Evolutionary conservation across 768 basidiomycete species (phyloP), one percentile per base, ranked within the genome.

Genomic region (Chiua virens): DNA sequence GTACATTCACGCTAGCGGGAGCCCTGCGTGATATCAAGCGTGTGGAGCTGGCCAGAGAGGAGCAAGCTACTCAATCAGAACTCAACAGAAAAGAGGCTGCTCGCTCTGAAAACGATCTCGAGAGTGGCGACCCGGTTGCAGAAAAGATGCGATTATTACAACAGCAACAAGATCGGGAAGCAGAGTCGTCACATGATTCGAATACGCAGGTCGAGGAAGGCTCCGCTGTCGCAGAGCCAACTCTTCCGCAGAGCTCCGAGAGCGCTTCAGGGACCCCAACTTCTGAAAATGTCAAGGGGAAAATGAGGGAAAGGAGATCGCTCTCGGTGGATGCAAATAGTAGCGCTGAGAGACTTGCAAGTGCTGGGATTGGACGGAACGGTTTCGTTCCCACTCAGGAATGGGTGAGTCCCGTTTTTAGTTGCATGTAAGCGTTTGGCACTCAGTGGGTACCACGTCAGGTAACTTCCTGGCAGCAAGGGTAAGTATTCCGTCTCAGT

Each of bases 381-480:
- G 92, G 93, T 3, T 99, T 98, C 69, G 77, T 95, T 8, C 94
- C 97, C 11, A 97, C 93, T 4, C 92, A 97, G 66, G 92, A 93
- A 82, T 99, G 97, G 96, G 93, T 92, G 56, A 49, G 79, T 50
- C 2, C 45, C 34, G 21, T 41, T 49, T 9, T 35, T 40, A 37
- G 28, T 30, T 21, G 38, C 30, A 39, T 3, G 11, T 35, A 15
- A 52, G 11, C 8, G 15, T 34, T 34, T 34, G 8, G 25, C 43
- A 37, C 41, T 63, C 28, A 55, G 36, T 45, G 43, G 27, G 30
- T 46, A 23, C 10, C 18, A 18, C 40, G 20, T 11, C 51, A 89
- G 89, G 87, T 93, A 5, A 81, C 89, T 20, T 94, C 94, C 3
- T 98, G 96, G 96, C 91, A 96, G 60, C 92, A 95, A 78, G 95